Evolutionary conservation across 2,329 filamentous ascomycete genomes (phyloP), one percentile per base, ranked within the genome.

Genomic region (Fusarium solani-melongenae): DNA sequence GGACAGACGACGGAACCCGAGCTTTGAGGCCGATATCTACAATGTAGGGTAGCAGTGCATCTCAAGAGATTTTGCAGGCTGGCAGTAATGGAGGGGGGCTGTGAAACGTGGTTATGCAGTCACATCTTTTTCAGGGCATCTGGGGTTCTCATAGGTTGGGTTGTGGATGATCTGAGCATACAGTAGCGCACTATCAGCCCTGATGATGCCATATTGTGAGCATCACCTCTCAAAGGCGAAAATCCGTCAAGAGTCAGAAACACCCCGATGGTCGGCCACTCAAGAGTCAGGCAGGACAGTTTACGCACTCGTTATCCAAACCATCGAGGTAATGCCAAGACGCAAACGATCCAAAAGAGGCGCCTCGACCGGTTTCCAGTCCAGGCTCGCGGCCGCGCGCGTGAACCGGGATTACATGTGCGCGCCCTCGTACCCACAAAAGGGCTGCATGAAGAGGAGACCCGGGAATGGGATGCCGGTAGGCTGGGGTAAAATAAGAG

Each of bases 61-160:
- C 51, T 59, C 20, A n/a, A 58, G 67, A 64, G 61, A 62, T 46
- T 27, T 62, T 24, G 59, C 34, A 53, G 46, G 61, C 22, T 22
- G 39, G 39, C 41, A 17, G 14, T 4, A 46, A 31, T 66, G 69
- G 62, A 70, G 65, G 73, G 53, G 66, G 64, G 59, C 46, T 36
- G 59, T 55, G 62, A 66, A 77, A 77, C 75, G 75, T 74, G 75
- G 72, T 66, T 66, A 63, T 71, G 74, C 62, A 58, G 61, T 63
- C 63, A 74, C 44, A 49, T 49, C 44, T 22, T 15, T 46, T 49
- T 66, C 68, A 64, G 53, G 61, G 63, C 62, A 73, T 61, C 38
- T 46, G 31, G 4, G 29, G 4, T 24, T 31, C n/a, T 73, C 49
- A 73, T 71, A 73, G 70, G 67, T 12, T 53, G 12, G 29, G 11